Percentiles rank a stretch among this genome's conserved stretches.
phyloP scores from a whole-genome alignment of 2,329 filamentous ascomycete species.

The Xylariaceae sp. region DNA sequence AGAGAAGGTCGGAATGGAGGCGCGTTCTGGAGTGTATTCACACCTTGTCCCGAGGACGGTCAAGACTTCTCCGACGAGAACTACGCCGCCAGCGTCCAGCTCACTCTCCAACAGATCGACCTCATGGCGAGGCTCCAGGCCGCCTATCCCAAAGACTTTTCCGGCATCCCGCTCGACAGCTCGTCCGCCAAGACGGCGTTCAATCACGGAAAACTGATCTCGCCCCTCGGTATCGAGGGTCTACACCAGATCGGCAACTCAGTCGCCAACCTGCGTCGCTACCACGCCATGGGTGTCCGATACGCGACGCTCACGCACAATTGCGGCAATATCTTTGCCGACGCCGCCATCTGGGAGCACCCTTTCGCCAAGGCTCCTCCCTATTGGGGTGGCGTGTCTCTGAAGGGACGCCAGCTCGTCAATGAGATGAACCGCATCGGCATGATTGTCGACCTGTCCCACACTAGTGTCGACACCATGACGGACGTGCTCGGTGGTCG shows the following conservation, averaged over 20 bases:
- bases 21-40: constrained; percentile 90
- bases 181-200: constrained; percentile 60
- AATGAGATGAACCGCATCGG: constrained; percentile 91
- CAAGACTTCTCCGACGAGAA: constrained; percentile 70
- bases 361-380: constrained; percentile 50
- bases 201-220: constrained; percentile 61
- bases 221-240: constrained; percentile 77
- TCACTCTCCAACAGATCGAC: constrained; percentile 62
- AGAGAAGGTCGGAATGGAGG: constrained; percentile 69
- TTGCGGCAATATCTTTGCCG: constrained; percentile 86
- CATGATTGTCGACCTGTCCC: constrained; percentile 88
- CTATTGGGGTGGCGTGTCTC: constrained; percentile 68
- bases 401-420: constrained; percentile 63
- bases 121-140: constrained; percentile 54
- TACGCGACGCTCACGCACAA: constrained; percentile 91
- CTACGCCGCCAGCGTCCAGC: constrained; percentile 64
- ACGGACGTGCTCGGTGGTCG: constrained; percentile 67
- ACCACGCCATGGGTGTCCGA: constrained; percentile 72
- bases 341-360: constrained; percentile 66
- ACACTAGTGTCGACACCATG: constrained; percentile 77
- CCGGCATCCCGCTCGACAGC: constrained; percentile 54
- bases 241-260: constrained; percentile 93
- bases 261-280: constrained; percentile 68
- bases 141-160: constrained; percentile 54
- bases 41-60: constrained; percentile 68